Evolutionary conservation across 192 early-diverging fungal genomes (phyloP).

Genomic region (Allomyces macrogynus): DNA sequence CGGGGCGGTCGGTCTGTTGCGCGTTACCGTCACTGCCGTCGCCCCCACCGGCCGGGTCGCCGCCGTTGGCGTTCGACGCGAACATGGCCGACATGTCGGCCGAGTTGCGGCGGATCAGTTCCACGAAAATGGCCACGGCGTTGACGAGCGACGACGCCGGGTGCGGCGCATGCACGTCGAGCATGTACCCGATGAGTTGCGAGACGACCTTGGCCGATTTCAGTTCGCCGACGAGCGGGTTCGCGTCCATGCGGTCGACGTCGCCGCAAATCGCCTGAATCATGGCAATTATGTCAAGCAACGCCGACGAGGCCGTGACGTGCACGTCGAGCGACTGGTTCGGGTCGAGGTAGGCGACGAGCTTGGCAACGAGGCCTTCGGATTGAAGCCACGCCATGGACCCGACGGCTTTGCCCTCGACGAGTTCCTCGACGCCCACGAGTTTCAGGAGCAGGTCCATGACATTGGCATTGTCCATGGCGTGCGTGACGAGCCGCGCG

Average conservation of each 20-base stretch:
- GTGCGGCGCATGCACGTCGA: slow-evolving; percentile 49
- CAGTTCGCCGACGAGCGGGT: slow-evolving; percentile 41
- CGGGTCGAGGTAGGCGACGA: slow-evolving; percentile 65
- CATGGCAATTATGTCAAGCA: slow-evolving; percentile 67
- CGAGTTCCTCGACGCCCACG: slow-evolving; percentile 76
- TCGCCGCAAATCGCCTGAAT: slow-evolving; percentile 45
- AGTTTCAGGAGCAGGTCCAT: slow-evolving; percentile 83
- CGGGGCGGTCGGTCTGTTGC: slow-evolving; percentile 11
- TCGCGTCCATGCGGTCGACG: slow-evolving; percentile 41
- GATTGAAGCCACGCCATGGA: slow-evolving; percentile 65
- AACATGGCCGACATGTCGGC: slow-evolving; percentile 1
- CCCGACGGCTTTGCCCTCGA: slow-evolving; percentile 58
- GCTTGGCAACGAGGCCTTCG: slow-evolving; percentile 46
- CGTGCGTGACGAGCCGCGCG: slow-evolving; percentile 51
- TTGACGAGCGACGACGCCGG: slow-evolving; percentile 76
- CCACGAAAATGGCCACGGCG: slow-evolving; percentile 90
- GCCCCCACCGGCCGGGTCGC: background rate
- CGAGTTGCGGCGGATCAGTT: slow-evolving; percentile 91
- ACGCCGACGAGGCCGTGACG: slow-evolving; percentile 57
- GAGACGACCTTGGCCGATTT: slow-evolving; percentile 44
- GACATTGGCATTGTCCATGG: slow-evolving; percentile 60
- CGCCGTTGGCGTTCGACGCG: background rate
- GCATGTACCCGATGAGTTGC: slow-evolving; percentile 72
- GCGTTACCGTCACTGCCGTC: slow-evolving; percentile 8
- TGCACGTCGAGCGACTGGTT: slow-evolving; percentile 45